Evolutionary conservation across 768 basidiomycete species (phyloP).

Genomic region (Terana coerulea): DNA sequence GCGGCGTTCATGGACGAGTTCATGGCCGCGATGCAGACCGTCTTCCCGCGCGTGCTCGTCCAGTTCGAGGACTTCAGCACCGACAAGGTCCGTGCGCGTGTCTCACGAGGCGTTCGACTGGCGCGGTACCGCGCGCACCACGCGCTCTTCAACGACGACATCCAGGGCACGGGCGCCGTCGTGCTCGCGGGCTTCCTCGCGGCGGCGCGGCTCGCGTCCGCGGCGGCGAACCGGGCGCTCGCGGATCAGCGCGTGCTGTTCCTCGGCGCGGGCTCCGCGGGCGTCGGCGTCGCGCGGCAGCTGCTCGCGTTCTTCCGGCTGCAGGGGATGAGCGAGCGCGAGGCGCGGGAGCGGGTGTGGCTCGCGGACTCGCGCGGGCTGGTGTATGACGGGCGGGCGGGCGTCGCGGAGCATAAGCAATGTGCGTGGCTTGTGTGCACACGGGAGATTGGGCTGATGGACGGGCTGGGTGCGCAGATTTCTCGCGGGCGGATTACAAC

Average conservation of each 20-base stretch:
- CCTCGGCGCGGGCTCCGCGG: conserved; percentile 89
- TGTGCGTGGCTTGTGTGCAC: conserved; percentile 38
- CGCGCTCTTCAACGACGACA: conserved; percentile 87
- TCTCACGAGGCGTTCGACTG: conserved; percentile 63
- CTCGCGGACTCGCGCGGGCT: conserved; percentile 86
- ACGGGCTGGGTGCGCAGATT: conserved; percentile 44
- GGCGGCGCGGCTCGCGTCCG: conserved; percentile 74
- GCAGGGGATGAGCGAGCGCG: conserved; percentile 69
- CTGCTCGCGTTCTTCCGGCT: conserved; percentile 86
- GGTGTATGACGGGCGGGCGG: conserved; percentile 69
- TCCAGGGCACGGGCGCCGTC: conserved; percentile 88
- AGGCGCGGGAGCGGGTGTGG: conserved; percentile 76
- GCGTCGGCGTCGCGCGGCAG: conserved; percentile 90
- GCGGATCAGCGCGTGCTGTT: conserved; percentile 83
- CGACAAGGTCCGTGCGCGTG: conserved; percentile 43
- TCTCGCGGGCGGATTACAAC: conserved; percentile 75
- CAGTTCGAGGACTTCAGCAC: conserved; percentile 96
- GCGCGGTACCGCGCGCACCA: conserved; percentile 71
- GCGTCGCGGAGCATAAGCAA: conserved; percentile 79
- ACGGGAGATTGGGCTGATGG: too few species aligned
- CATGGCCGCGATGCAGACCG: conserved; percentile 72
- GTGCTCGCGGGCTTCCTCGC: conserved; percentile 88
- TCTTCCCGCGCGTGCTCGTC: conserved; percentile 79
- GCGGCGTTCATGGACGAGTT: conserved; percentile 90
- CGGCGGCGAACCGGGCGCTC: conserved; percentile 64